Conservation (phyloP, 495 filamentous ascomycete species). For the Annulohypoxylon bovei region DNA sequence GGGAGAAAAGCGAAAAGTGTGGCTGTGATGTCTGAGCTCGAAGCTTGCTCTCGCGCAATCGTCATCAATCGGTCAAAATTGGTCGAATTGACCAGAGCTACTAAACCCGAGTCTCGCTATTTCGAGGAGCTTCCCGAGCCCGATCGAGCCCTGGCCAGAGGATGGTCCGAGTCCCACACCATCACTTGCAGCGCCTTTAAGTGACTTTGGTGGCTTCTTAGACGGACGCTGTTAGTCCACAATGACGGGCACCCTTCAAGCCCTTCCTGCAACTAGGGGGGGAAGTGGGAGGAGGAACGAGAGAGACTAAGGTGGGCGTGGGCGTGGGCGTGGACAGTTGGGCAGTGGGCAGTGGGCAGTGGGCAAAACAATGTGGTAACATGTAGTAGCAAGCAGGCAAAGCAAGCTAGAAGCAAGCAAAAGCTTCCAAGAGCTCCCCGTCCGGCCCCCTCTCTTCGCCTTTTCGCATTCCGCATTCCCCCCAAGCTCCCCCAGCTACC, state of each 20-base stretch:
- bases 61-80: constrained; percentile 32
- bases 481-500: constrained; percentile 36
- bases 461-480: constrained; percentile 34
- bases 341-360: not conserved
- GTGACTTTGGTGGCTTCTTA: constrained; percentile 32
- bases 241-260: constrained; percentile 29
- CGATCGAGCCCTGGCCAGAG: constrained; percentile 35
- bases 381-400: constrained; percentile 19
- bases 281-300: constrained; percentile 8
- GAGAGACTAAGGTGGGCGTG: constrained; percentile 1
- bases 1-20: constrained; percentile 16
- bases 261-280: constrained; percentile 32
- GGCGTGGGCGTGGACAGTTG: not conserved
- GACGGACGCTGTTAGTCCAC: constrained; percentile 33
- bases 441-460: constrained; percentile 31
- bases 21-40: constrained; percentile 32
- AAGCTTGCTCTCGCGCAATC: constrained; percentile 28
- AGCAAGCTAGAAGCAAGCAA: constrained; percentile 24
- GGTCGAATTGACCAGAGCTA: constrained; percentile 4
- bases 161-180: constrained; percentile 39
- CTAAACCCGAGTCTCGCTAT: constrained; percentile 19
- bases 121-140: constrained; percentile 40
- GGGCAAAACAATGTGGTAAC: not conserved
- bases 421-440: constrained; percentile 47
- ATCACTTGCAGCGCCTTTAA: constrained; percentile 28